Evolutionary conservation across 306 rosid species (phyloP).

Genomic region (Hippophae rhamnoides): DNA sequence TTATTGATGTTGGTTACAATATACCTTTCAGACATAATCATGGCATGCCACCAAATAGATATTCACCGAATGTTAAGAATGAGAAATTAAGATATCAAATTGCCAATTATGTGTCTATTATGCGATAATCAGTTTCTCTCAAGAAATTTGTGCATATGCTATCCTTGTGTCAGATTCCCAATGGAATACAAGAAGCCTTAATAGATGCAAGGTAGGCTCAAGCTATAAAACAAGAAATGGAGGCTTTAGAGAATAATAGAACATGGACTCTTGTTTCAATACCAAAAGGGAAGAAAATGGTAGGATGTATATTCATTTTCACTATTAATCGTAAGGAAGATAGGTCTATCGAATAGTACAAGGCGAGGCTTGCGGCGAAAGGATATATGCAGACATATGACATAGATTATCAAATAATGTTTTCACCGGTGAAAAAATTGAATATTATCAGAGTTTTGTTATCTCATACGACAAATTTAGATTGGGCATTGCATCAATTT

Average conservation of each 20-base stretch:
- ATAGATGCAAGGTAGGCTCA: not conserved
- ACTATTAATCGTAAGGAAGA: not conserved
- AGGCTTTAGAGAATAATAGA: not conserved
- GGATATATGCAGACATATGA: not conserved
- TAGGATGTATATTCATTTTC: not conserved
- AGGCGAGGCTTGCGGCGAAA: not conserved
- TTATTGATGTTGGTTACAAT: too few species aligned
- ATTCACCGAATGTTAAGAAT: not conserved
- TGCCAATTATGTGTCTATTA: not conserved
- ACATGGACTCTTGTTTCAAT: not conserved
- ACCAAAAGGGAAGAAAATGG: not conserved
- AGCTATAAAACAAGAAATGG: too few species aligned
- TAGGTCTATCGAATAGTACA: not conserved
- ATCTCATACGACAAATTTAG: too few species aligned
- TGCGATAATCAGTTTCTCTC: not conserved
- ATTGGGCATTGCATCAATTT: not conserved
- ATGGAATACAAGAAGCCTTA: not conserved
- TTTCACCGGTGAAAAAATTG: not conserved
- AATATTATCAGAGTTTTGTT: too few species aligned
- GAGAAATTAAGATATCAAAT: not conserved
- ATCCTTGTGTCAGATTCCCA: not conserved
- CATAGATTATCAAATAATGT: not conserved
- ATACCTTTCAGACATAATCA: not conserved
- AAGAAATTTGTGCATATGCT: not conserved
- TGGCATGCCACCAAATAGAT: constrained; percentile 1